These are phyloP conservation scores for Hanseniaspora sp. DNA, from an alignment of 1,139 yeast genomes.

Conservation along the genomic window DNA sequence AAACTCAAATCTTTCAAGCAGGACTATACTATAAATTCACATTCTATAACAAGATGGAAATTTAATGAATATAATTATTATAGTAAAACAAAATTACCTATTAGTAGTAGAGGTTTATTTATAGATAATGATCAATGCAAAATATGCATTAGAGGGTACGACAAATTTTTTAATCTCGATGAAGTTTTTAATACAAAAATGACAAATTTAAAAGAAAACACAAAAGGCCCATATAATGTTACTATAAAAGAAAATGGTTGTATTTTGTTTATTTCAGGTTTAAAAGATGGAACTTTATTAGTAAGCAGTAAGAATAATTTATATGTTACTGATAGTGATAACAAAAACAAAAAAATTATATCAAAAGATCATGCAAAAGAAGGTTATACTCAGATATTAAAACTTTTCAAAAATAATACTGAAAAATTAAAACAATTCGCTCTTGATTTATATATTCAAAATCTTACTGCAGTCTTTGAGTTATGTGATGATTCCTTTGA, in stretches of 20 bases:
- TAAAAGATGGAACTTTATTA: slow-evolving; percentile 58
- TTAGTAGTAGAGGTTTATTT: slow-evolving; percentile 76
- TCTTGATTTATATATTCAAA: slow-evolving; percentile 36
- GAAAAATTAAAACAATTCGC: slow-evolving; percentile 46
- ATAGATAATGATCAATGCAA: slow-evolving; percentile 35
- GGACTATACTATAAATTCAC: slow-evolving; percentile 20
- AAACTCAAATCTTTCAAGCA: slow-evolving; percentile 24
- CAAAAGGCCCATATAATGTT: slow-evolving; percentile 68
- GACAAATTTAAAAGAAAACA: slow-evolving; percentile 36
- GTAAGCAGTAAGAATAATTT: slow-evolving; percentile 87
- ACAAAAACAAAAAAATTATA: slow-evolving; percentile 17
- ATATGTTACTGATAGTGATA: slow-evolving; percentile 45
- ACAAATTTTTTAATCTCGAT: slow-evolving; percentile 77
- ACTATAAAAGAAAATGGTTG: slow-evolving; percentile 91
- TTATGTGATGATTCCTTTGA: slow-evolving; percentile 87
- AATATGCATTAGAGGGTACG: slow-evolving; percentile 78
- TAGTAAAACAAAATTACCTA: slow-evolving; percentile 47
- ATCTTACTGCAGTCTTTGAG: slow-evolving; percentile 82
- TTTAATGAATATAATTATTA: slow-evolving; percentile 84
- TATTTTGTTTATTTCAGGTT: slow-evolving; percentile 70
- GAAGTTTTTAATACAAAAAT: slow-evolving; percentile 51
- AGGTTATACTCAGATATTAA: slow-evolving; percentile 50
- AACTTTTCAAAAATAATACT: slow-evolving; percentile 39
- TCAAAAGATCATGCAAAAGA: slow-evolving; percentile 62
- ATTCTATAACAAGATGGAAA: slow-evolving; percentile 49